A percentile compares a stretch with the other conserved stretches of the same genome.
Conservation (phyloP, 495 filamentous ascomycete species). For the Physcia stellaris region DNA sequence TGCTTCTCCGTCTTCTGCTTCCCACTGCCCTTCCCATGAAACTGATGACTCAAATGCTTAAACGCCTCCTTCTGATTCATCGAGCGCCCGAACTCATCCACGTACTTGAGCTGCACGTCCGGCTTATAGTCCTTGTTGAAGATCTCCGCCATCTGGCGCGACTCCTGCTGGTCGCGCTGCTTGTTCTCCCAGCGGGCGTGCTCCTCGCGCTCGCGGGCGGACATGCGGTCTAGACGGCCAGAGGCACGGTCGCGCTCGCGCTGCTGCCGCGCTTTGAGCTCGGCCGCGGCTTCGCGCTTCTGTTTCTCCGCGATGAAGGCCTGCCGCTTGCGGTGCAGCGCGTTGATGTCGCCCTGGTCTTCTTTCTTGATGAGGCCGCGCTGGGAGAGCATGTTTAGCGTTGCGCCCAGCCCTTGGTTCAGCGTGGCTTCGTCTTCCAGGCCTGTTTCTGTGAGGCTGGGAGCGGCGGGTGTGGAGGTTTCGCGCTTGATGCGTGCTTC, state of each 20-base stretch:
- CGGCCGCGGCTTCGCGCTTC: slow-evolving; percentile 57
- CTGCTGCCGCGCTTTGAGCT: slow-evolving; percentile 64
- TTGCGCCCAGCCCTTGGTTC: slow-evolving; percentile 63
- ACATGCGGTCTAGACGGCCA: slow-evolving; percentile 75
- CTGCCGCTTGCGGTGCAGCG: slow-evolving; percentile 59
- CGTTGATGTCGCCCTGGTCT: slow-evolving; percentile 47
- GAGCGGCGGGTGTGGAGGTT: slow-evolving; percentile 23
- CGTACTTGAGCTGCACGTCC: slow-evolving; percentile 76
- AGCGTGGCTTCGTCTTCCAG: slow-evolving; percentile 75
- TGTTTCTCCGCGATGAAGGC: slow-evolving; percentile 71
- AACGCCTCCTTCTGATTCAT: slow-evolving; percentile 95
- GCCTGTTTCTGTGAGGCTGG: slow-evolving; percentile 53
- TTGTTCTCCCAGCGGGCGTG: slow-evolving; percentile 77
- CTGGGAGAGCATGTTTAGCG: slow-evolving; percentile 66
- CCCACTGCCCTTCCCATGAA: slow-evolving; percentile 94
- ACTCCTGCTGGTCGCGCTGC: slow-evolving; percentile 66
- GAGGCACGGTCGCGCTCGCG: slow-evolving; percentile 75
- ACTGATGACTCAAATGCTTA: slow-evolving; percentile 86
- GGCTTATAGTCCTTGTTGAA: slow-evolving; percentile 84
- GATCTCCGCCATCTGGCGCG: slow-evolving; percentile 64
- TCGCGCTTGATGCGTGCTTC: slow-evolving; percentile 38
- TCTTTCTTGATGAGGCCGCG: slow-evolving; percentile 62
- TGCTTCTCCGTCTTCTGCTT: slow-evolving; percentile 97
- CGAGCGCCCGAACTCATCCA: slow-evolving; percentile 69
- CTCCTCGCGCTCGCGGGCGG: slow-evolving; percentile 79